Evolutionary conservation across 2,329 filamentous ascomycete species (phyloP).

Genomic region (Trichoderma afroharzianum): DNA sequence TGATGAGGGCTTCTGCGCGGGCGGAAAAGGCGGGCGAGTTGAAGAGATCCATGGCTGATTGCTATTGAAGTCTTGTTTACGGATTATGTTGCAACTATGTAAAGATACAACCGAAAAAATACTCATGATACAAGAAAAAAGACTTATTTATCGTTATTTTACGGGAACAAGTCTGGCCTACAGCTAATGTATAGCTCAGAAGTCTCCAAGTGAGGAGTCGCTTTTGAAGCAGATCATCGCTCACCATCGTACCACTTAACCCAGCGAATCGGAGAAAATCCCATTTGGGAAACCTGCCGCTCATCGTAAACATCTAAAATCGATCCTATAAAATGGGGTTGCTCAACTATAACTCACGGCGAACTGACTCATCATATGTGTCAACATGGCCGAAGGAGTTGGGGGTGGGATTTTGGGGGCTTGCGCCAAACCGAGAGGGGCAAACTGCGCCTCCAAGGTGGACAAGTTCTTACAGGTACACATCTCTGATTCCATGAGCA

Average conservation of each 20-base stretch:
- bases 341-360: not conserved
- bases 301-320: not conserved
- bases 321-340: not conserved
- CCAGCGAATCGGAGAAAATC: not conserved
- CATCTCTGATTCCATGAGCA: not conserved
- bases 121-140: not conserved
- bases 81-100: not conserved
- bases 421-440: not conserved
- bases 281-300: not conserved
- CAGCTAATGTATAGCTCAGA: not conserved
- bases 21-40: conserved; percentile 20
- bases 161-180: not conserved
- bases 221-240: not conserved
- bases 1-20: conserved; percentile 21
- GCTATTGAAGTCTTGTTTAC: not conserved
- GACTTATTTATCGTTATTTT: fast-evolving
- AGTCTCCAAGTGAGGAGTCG: not conserved
- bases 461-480: not conserved
- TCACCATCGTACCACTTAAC: not conserved
- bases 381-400: not conserved
- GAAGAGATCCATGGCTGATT: not conserved
- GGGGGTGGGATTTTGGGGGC: not conserved
- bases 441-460: not conserved
- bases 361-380: not conserved
- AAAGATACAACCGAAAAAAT: not conserved